phyloP scores from a whole-genome alignment of 2,329 filamentous ascomycete species.

The Cordyceps sp. region DNA sequence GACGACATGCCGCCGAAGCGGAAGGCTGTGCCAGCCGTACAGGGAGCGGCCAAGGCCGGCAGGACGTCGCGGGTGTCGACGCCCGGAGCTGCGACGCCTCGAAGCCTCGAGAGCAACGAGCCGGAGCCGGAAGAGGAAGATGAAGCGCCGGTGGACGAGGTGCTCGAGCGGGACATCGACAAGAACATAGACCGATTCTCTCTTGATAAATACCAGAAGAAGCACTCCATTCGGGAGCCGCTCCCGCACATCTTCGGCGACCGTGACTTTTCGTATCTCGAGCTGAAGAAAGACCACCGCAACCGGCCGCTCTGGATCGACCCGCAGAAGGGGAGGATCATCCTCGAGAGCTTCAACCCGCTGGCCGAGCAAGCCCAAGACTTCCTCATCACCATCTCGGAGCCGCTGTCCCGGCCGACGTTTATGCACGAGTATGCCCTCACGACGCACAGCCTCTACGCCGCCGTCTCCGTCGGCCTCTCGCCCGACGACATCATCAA shows the following conservation, averaged over 20 bases:
- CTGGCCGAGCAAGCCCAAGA: slow-evolving; percentile 77
- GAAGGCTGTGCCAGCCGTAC: slow-evolving; percentile 38
- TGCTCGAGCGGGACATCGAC: slow-evolving; percentile 35
- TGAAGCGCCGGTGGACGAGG: slow-evolving; percentile 31
- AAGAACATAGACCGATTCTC: slow-evolving; percentile 46
- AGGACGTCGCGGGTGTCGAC: slow-evolving; percentile 41
- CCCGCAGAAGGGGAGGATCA: slow-evolving; percentile 69
- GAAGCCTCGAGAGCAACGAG: slow-evolving; percentile 38
- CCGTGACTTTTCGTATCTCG: slow-evolving; percentile 65
- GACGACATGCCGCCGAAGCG: slow-evolving; percentile 50
- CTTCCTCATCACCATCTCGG: slow-evolving; percentile 89
- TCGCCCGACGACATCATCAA: slow-evolving; percentile 80
- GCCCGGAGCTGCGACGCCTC: slow-evolving; percentile 42
- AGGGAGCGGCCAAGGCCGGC: slow-evolving; percentile 35
- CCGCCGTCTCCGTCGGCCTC: slow-evolving; percentile 87
- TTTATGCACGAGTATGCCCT: slow-evolving; percentile 90
- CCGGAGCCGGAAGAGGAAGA: slow-evolving; percentile 32
- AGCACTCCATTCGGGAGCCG: slow-evolving; percentile 23
- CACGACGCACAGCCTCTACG: slow-evolving; percentile 85
- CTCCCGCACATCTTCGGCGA: slow-evolving; percentile 28
- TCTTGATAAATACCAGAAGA: slow-evolving; percentile 31
- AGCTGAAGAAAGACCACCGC: slow-evolving; percentile 74
- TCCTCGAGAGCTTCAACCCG: slow-evolving; percentile 86
- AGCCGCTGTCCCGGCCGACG: slow-evolving; percentile 76
- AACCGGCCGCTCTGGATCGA: slow-evolving; percentile 92